Evolutionary conservation across 345 rosid genomes (phyloP).

Genomic region (Eucalyptus cloeziana): DNA sequence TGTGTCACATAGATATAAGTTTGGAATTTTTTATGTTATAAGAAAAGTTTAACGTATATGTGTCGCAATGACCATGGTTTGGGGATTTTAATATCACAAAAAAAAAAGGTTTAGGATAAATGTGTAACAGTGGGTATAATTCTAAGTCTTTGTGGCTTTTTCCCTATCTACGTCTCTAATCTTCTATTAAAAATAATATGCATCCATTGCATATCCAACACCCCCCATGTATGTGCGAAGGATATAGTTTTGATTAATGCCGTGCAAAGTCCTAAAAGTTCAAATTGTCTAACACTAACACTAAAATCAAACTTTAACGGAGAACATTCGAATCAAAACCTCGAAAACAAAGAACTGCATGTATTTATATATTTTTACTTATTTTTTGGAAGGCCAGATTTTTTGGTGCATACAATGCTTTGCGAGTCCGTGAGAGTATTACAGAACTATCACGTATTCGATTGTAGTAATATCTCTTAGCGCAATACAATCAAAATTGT

Average conservation of each 20-base stretch:
- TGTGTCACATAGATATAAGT: fast-evolving
- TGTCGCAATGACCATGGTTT: fast-evolving
- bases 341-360: background rate
- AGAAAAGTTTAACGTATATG: no score
- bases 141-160: no score
- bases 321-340: background rate
- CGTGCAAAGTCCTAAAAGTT: background rate
- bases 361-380: no score
- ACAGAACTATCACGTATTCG: background rate
- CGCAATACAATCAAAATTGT: no score
- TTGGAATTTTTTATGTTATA: no score
- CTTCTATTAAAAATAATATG: background rate
- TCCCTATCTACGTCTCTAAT: background rate
- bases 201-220: fast-evolving
- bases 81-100: no score
- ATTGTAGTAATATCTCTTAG: no score
- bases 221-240: background rate
- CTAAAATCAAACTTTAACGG: no score
- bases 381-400: background rate
- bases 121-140: fast-evolving
- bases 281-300: no score
- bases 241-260: background rate
- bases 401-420: background rate
- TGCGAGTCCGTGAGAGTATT: fast-evolving
- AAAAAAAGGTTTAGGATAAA: no score